Percentiles rank a stretch among this genome's conserved stretches.
These are phyloP conservation scores for Cyclocybe cylindracea DNA, from an alignment of 768 basidiomycete genomes.

Conservation along the genomic window DNA sequence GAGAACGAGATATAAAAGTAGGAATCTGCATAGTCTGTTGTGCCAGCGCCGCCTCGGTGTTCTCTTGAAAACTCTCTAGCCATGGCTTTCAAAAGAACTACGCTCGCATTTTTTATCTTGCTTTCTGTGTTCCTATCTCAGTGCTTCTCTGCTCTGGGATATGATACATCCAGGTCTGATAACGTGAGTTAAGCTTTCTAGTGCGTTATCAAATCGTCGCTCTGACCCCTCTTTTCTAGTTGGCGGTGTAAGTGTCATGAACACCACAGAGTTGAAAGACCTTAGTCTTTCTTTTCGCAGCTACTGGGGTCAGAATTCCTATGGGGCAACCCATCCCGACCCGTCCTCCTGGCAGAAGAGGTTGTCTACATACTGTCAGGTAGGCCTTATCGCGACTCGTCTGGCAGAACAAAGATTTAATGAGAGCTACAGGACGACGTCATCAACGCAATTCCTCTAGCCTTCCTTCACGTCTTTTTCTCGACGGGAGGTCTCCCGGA, in stretches of 20 bases:
- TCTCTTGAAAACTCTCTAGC: background rate
- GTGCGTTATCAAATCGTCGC: background rate
- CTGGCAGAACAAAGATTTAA: background rate
- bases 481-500: slow-evolving; percentile 61
- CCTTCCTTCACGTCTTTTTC: slow-evolving; percentile 69
- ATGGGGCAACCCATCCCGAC: slow-evolving; percentile 48
- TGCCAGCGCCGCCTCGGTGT: no score
- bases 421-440: slow-evolving; percentile 50
- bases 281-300: slow-evolving; percentile 17
- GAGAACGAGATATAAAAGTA: background rate
- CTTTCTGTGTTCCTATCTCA: background rate
- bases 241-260: slow-evolving; percentile 25
- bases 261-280: background rate
- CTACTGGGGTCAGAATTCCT: slow-evolving; percentile 63
- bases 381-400: slow-evolving; percentile 11
- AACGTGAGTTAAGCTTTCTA: slow-evolving; percentile 29
- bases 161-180: slow-evolving; percentile 36
- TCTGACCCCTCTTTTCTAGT: slow-evolving; percentile 10
- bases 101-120: background rate
- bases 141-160: slow-evolving; percentile 16
- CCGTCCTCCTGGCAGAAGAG: slow-evolving; percentile 49
- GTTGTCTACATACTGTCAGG: slow-evolving; percentile 55
- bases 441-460: slow-evolving; percentile 68
- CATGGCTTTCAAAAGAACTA: slow-evolving; percentile 5
- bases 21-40: no score